Evolutionary conservation across 495 filamentous ascomycete genomes (phyloP).

Genomic region (Xylaria cubensis): DNA sequence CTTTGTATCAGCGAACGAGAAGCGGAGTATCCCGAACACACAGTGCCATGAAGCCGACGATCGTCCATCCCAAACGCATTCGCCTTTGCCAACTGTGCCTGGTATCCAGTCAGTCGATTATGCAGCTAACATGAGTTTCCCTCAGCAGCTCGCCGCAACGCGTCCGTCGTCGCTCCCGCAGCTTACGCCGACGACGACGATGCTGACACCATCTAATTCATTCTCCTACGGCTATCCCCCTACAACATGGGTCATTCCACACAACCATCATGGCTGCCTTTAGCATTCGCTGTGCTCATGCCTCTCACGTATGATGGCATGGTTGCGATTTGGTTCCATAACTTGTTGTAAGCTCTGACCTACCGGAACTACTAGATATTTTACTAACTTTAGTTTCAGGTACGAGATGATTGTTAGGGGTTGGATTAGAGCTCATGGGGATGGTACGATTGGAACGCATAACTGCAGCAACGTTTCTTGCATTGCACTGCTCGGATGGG

Average conservation of each 20-base stretch:
- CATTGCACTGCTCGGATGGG: background rate
- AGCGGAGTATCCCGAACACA: constrained; percentile 23
- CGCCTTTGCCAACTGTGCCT: constrained; percentile 34
- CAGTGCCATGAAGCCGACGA: constrained; percentile 21
- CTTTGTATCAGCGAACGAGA: constrained; percentile 39
- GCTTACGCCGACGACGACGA: constrained; percentile 23
- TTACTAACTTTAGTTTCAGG: background rate
- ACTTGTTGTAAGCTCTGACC: constrained; percentile 29
- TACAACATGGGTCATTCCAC: constrained; percentile 35
- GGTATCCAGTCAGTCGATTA: constrained; percentile 40
- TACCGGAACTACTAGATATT: background rate
- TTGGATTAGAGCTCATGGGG: background rate
- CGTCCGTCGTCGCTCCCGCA: background rate
- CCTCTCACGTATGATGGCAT: background rate
- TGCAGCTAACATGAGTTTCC: constrained; percentile 40
- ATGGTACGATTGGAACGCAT: background rate
- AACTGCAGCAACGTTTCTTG: background rate
- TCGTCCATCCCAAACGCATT: constrained; percentile 34
- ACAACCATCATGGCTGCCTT: constrained; percentile 34
- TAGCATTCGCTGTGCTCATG: constrained; percentile 28
- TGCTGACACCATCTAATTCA: constrained; percentile 30
- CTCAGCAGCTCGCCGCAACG: constrained; percentile 31
- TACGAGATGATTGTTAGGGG: background rate
- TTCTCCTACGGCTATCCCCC: constrained; percentile 35
- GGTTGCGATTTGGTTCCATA: background rate